Evolutionary conservation across 768 basidiomycete species (phyloP).

Genomic region (Amanita subjunquillea): DNA sequence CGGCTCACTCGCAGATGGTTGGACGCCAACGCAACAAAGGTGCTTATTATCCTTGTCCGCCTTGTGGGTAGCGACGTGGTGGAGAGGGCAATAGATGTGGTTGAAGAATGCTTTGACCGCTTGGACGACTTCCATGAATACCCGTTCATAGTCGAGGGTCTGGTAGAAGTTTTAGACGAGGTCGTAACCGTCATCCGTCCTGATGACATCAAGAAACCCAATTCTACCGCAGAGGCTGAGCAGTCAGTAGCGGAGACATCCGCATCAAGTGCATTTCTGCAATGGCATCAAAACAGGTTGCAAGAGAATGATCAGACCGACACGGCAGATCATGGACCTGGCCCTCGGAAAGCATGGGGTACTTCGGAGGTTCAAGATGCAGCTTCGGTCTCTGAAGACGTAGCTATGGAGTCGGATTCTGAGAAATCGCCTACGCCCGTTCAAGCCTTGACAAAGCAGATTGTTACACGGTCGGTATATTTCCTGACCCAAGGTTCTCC

Average conservation of each 20-base stretch:
- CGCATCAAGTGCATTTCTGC: conserved; percentile 39
- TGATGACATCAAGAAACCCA: conserved; percentile 27
- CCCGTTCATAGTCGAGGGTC: conserved; percentile 70
- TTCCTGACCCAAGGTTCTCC: conserved; percentile 90
- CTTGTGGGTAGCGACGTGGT: conserved; percentile 84
- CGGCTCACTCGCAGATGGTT: conserved; percentile 73
- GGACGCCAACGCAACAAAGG: conserved; percentile 82
- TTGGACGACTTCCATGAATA: conserved; percentile 96
- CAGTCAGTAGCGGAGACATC: conserved; percentile 7
- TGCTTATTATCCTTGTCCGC: conserved; percentile 75
- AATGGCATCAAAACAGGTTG: conserved; percentile 53
- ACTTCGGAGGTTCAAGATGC: conserved; percentile 12
- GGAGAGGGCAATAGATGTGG: conserved; percentile 83
- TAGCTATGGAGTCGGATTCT: conserved; percentile 25
- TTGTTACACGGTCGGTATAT: conserved; percentile 77
- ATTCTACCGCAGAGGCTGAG: conserved; percentile 3
- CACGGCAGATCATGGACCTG: conserved; percentile 43
- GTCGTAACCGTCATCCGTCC: conserved; percentile 70
- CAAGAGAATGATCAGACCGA: conserved; percentile 26
- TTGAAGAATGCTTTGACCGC: conserved; percentile 95
- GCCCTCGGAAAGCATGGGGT: conserved; percentile 52
- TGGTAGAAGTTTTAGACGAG: conserved; percentile 80
- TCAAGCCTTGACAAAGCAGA: conserved; percentile 72
- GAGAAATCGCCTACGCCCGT: conserved; percentile 52
- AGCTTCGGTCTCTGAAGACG: conserved; percentile 9